Base-by-base conservation (phyloP, 176 grass and related monocot genomes). In the Metroxylon sagu region DNA sequence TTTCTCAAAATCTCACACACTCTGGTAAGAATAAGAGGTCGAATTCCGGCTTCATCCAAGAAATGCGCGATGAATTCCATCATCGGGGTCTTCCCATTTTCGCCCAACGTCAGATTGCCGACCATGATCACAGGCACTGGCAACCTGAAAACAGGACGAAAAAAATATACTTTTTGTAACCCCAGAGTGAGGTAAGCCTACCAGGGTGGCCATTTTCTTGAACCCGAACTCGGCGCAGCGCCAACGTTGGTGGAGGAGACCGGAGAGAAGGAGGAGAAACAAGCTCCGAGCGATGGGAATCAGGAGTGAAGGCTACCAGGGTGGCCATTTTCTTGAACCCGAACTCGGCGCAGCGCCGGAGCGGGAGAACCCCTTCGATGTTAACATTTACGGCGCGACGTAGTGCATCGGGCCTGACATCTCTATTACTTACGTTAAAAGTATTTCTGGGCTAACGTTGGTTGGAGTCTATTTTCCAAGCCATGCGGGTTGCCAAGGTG, bases 41-140 rank as follows among this genome's bases (percentile, higher is more conserved):
- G 58, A 61, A 88, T 35, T 27, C 73, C 72, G 4, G 56, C 31
- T 54, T 49, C 19, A 66, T 80, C 57, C 51, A 88, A 85, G 18
- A 69, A 18, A 16, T 78, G 75, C 52, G 84, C 81, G 23, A 88
- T 30, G 54, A 78, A 91, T 51, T 91, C 84, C 35, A 97, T 84
- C 87, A 85, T 91, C 49, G 84, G 84, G 1, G 93, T 97, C 82
- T 91, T 91, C 15, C 92, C 92, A 23, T 80, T 91, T 25, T 84
- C 84, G 5, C 84, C 93, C 84, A 84, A 91, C 28, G 84, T 97
- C 59, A 85, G 62, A 71, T 97, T 97, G 3, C 87, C 93, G 27
- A 91, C 87, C 66, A 84, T 91, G 66, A 91, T 70, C 26, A 91
- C 79, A 6, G 87, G 87, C 26, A 97, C 75, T 2, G 78, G 74